Conservation (phyloP, 352 stramenopile genomes). For the Lagenidium giganteum region DNA sequence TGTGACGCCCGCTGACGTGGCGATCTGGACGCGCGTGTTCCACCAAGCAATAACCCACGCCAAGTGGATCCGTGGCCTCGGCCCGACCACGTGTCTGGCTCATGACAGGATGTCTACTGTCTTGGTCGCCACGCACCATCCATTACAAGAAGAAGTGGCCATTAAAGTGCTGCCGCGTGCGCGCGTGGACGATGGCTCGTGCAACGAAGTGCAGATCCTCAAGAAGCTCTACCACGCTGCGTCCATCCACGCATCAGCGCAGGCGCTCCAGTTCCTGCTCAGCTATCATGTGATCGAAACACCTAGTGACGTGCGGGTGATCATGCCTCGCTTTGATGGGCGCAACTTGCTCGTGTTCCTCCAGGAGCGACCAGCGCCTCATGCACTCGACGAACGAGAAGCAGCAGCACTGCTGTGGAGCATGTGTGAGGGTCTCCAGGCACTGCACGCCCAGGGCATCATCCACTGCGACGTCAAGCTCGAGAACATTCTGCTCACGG, state of each 20-base stretch:
- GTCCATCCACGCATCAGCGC: background rate
- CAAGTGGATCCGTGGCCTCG: conserved; percentile 25
- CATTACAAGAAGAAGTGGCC: conserved; percentile 26
- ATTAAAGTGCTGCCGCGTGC: conserved; percentile 31
- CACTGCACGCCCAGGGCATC: conserved; percentile 88
- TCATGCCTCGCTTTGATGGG: conserved; percentile 51
- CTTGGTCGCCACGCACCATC: conserved; percentile 5
- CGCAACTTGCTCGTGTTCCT: conserved; percentile 40
- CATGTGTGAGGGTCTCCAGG: conserved; percentile 82
- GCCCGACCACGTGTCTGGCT: conserved; percentile 15
- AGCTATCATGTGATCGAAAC: conserved; percentile 57
- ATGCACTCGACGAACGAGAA: conserved; percentile 22
- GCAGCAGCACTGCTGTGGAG: conserved; percentile 31
- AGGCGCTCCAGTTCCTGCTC: conserved; percentile 19
- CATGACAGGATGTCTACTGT: conserved; percentile 10
- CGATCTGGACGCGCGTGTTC: conserved; percentile 41
- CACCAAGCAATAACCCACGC: conserved; percentile 31
- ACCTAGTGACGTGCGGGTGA: conserved; percentile 26
- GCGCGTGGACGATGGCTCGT: conserved; percentile 13
- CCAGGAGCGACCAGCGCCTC: conserved; percentile 7
- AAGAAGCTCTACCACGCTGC: conserved; percentile 22
- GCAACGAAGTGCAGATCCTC: conserved; percentile 35
- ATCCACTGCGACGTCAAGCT: conserved; percentile 98
- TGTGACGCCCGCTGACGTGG: conserved; percentile 34
- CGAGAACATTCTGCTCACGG: conserved; percentile 89